A percentile compares a stretch with the other conserved stretches of the same genome.
Conservation (phyloP, 495 filamentous ascomycete genomes). For the Choiromyces venosus region DNA sequence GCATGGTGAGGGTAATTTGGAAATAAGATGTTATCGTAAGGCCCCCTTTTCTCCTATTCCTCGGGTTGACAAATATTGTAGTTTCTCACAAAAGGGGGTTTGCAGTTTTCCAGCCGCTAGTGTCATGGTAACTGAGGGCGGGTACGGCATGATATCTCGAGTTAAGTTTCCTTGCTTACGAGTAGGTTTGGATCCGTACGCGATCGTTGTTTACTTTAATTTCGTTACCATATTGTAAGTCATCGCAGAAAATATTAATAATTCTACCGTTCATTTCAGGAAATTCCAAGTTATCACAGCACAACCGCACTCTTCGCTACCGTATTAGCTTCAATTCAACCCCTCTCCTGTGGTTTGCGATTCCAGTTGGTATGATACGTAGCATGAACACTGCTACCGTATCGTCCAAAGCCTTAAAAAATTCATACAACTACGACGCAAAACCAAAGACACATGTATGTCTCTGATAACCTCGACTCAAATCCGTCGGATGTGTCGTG, state of each 20-base stretch:
- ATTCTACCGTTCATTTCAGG: neutral
- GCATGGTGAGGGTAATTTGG: neutral
- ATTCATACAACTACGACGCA: neutral
- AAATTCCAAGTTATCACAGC: neutral
- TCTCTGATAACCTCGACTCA: neutral
- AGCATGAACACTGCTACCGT: neutral
- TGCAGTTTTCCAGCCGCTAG: neutral
- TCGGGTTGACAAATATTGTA: neutral
- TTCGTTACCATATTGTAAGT: neutral
- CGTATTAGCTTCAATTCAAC: too few species aligned
- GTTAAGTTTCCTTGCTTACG: neutral
- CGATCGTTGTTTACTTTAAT: neutral
- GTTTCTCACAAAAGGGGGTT: neutral
- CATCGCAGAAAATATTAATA: neutral
- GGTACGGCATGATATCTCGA: neutral
- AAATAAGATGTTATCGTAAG: neutral
- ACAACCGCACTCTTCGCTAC: too few species aligned
- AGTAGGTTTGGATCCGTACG: neutral
- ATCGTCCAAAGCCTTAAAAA: neutral
- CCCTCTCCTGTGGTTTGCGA: neutral
- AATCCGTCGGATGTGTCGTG: neutral
- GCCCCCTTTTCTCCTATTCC: neutral
- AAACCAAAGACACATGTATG: neutral
- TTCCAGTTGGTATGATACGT: neutral
- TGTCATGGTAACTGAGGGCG: neutral